Base-by-base conservation (phyloP, 768 basidiomycete species). In the Naganishia randhawae region DNA sequence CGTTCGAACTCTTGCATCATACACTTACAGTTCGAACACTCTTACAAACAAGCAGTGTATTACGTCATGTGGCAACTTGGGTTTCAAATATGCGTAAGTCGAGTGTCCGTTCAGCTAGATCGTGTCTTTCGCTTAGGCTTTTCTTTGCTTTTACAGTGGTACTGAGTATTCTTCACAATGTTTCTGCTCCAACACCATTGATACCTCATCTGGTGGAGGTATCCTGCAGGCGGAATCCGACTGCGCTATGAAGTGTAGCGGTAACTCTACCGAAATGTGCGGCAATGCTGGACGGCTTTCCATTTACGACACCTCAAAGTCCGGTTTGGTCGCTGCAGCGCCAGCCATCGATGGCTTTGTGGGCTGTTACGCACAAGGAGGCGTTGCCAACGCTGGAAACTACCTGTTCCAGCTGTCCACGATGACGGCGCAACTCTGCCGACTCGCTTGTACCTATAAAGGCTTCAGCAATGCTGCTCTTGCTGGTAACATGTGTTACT, bases 401-500 rank as follows among this genome's bases (percentile, higher is more conserved):
- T 61, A 61, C 37, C 16, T 61, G 37, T 61, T 61, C 57, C 10
- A 25, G 22, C 3, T 41, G 8, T n/a, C 22, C 25, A 41, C 37
- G 11, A 61, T 61, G 65, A 74, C 73, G 8, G 50, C 76, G 35
- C 55, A 55, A 19, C 69, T 77, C 16, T 77, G 73, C 71, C 74
- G 74, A 66, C 69, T 73, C 31, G 64, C 71, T 10, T 77, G 76
- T 63, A 52, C 68, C 37, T 64, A 61, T 50, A 67, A 69, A 42
- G 73, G 73, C n/a, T 73, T 65, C 68, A 48, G 65, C 1, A 71
- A 71, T 35, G 74, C 76, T 14, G 73, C 66, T 61, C 27, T 74
- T 4, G 67, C 61, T n/a, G 68, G 68, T 61, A 74, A 71, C 17
- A 73, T 73, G 50, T 78, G 77, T 69, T 62, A 54, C n/a, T 78